phyloP scores from a whole-genome alignment of 768 basidiomycete genomes.

The Phanerochaete carnosa region DNA sequence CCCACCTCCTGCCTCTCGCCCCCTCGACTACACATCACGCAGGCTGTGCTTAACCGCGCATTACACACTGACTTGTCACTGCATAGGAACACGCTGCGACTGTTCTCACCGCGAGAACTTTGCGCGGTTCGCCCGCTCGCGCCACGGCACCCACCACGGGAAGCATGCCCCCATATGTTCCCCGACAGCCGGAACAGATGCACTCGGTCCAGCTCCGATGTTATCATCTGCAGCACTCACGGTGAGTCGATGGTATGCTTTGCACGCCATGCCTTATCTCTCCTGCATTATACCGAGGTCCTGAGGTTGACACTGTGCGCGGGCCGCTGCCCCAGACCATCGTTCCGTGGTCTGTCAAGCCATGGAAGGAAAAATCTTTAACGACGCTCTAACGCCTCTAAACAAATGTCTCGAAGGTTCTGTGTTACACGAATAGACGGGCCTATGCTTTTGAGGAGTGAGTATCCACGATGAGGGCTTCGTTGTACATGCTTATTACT shows the following conservation, averaged over 20 bases:
- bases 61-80: not conserved
- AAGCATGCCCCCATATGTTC: not conserved
- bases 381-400: conserved; percentile 14
- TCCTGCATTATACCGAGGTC: not conserved
- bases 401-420: not conserved
- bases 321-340: not conserved
- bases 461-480: not conserved
- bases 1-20: not conserved
- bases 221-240: not conserved
- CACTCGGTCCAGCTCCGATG: not conserved
- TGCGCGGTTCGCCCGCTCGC: not conserved
- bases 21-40: not conserved
- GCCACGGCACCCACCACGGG: not conserved
- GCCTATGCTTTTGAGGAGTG: not conserved
- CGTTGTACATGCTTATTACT: not conserved
- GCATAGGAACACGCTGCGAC: not conserved
- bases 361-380: not conserved
- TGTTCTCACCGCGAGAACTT: not conserved
- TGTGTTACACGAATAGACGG: not conserved
- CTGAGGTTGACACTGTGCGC: not conserved
- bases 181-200: not conserved
- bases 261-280: not conserved
- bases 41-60: not conserved
- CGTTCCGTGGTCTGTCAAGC: not conserved
- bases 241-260: not conserved